These are phyloP conservation scores for Sporothrix variecibatus DNA, from an alignment of 2,329 filamentous ascomycete species.

Conservation along the genomic window DNA sequence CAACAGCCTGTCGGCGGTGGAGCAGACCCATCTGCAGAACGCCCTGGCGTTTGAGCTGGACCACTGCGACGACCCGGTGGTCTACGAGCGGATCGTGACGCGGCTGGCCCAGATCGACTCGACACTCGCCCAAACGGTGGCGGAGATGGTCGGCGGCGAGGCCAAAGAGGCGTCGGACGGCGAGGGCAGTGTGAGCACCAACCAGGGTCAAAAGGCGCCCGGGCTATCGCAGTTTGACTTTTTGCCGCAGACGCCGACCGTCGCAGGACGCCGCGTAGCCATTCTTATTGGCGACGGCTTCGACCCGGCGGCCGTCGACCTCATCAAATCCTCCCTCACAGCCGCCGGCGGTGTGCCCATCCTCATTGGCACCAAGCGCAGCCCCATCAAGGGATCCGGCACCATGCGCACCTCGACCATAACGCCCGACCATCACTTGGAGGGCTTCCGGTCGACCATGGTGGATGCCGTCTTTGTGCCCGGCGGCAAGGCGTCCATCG, in stretches of 20 bases:
- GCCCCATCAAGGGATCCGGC: background rate
- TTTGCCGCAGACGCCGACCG: background rate
- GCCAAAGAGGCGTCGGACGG: background rate
- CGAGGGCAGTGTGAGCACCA: background rate
- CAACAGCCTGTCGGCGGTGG: slow-evolving; percentile 69
- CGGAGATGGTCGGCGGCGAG: background rate
- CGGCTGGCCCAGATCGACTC: slow-evolving; percentile 74
- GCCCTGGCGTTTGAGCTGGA: slow-evolving; percentile 73
- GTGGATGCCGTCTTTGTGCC: slow-evolving; percentile 80
- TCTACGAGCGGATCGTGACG: slow-evolving; percentile 70
- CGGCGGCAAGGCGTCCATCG: slow-evolving; percentile 65
- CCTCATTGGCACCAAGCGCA: background rate
- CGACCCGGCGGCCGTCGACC: background rate
- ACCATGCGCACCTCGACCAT: slow-evolving; percentile 42
- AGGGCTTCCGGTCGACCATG: slow-evolving; percentile 77
- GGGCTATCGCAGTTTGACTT: slow-evolving; percentile 5
- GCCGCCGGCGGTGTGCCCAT: background rate
- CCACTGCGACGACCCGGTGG: slow-evolving; percentile 76
- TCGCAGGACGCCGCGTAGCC: background rate
- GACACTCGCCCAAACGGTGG: slow-evolving; percentile 44
- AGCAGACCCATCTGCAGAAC: slow-evolving; percentile 63
- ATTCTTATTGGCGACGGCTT: background rate
- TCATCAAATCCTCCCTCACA: background rate
- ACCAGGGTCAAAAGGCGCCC: background rate
- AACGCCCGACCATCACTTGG: slow-evolving; percentile 72